Percentiles rank a stretch among this genome's conserved stretches.
Conservation (phyloP, 768 basidiomycete genomes). For the Rhodocollybia butyracea region DNA sequence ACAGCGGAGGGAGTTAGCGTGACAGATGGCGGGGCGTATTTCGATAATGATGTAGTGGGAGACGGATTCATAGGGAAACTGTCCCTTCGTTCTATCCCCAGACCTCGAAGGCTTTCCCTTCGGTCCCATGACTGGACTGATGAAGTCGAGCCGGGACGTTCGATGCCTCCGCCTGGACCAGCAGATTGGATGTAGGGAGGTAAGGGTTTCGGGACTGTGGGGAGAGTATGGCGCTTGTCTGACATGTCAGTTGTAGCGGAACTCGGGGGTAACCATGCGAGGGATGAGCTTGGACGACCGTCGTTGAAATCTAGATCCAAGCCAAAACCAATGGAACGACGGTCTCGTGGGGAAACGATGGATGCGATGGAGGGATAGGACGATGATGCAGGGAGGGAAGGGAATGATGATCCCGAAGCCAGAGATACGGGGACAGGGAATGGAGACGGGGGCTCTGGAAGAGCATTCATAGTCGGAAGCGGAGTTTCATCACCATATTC, state of each 20-base stretch:
- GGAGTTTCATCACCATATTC: conserved; percentile 11
- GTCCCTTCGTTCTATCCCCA: not conserved
- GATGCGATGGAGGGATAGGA: conserved; percentile 4
- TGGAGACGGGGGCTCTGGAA: conserved; percentile 79
- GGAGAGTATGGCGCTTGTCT: conserved; percentile 6
- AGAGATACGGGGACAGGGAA: conserved; percentile 50
- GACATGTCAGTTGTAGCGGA: conserved; percentile 4
- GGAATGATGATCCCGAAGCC: not conserved
- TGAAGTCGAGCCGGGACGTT: not conserved
- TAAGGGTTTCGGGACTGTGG: not conserved
- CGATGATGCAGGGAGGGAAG: conserved; percentile 8
- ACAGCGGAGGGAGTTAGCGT: no score
- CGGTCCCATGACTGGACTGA: conserved; percentile 1
- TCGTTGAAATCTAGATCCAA: not conserved
- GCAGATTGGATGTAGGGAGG: conserved; percentile 5
- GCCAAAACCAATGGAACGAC: conserved; percentile 15
- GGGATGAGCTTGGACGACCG: not conserved
- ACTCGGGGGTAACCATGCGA: not conserved
- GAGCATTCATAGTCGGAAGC: conserved; percentile 28
- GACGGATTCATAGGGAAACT: not conserved
- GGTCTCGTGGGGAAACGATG: conserved; percentile 17
- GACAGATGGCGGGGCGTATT: conserved; percentile 31
- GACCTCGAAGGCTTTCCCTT: not conserved
- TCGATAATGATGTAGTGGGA: not conserved
- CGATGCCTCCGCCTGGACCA: not conserved